Evolutionary conservation across 2,329 filamentous ascomycete genomes (phyloP).

Genomic region (Paraphoma sp.): DNA sequence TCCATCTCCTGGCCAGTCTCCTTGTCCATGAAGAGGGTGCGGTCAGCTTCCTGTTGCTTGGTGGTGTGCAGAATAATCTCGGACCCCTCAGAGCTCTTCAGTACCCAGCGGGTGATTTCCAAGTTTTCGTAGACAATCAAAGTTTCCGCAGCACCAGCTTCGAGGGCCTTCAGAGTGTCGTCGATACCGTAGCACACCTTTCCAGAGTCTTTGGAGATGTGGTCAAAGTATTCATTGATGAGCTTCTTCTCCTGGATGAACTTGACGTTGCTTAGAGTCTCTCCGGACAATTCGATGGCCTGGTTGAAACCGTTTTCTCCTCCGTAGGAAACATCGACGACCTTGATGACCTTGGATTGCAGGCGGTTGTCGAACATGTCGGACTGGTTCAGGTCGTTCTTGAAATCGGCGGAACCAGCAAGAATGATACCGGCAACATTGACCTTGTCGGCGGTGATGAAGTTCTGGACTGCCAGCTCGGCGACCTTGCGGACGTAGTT

Average conservation of each 20-base stretch:
- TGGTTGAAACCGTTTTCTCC: slow-evolving; percentile 99
- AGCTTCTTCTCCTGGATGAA: slow-evolving; percentile 99
- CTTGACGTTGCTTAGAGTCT: slow-evolving; percentile 98
- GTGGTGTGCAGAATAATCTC: slow-evolving; percentile 85
- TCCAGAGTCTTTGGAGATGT: slow-evolving; percentile 97
- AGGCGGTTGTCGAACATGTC: slow-evolving; percentile 96
- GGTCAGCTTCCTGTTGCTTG: slow-evolving; percentile 81
- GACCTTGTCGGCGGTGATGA: slow-evolving; percentile 97
- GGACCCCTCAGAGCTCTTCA: slow-evolving; percentile 77
- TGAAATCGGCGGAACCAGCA: slow-evolving; percentile 98
- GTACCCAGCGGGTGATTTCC: slow-evolving; percentile 88
- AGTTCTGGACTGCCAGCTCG: slow-evolving; percentile 97
- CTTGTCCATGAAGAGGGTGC: slow-evolving; percentile 91
- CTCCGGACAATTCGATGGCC: slow-evolving; percentile 91
- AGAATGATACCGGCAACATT: slow-evolving; percentile 96
- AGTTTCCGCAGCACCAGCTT: slow-evolving; percentile 92
- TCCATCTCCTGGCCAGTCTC: slow-evolving; percentile 98
- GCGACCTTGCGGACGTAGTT: slow-evolving; percentile 99
- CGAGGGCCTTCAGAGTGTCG: slow-evolving; percentile 94
- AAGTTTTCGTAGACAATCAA: slow-evolving; percentile 98
- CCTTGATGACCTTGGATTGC: slow-evolving; percentile 95
- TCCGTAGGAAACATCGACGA: slow-evolving; percentile 98
- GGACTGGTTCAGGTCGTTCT: slow-evolving; percentile 97
- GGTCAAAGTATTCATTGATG: slow-evolving; percentile 98
- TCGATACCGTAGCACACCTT: slow-evolving; percentile 98